phyloP scores from a whole-genome alignment of 345 rosid genomes.

The Crucihimalaya himalaica region DNA sequence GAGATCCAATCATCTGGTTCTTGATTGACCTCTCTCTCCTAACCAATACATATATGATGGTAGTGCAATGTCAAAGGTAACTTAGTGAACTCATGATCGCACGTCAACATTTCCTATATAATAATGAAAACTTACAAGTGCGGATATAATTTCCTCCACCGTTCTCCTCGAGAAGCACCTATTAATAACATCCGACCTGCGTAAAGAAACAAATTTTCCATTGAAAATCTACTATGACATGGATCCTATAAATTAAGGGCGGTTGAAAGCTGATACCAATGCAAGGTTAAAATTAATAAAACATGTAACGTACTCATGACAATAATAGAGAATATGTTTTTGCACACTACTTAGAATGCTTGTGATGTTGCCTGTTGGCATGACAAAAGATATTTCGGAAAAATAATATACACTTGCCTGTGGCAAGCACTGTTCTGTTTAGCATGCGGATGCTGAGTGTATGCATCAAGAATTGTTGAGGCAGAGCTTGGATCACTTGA shows the following conservation, averaged over 20 bases:
- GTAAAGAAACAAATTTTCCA: background rate
- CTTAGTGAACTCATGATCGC: background rate
- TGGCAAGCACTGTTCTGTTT: slow-evolving; percentile 58
- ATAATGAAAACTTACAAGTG: slow-evolving; percentile 60
- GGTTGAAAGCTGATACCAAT: slow-evolving; percentile 3
- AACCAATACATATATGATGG: background rate
- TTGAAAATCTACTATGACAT: background rate
- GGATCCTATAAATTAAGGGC: background rate
- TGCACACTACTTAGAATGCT: background rate
- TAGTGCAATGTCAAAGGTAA: background rate
- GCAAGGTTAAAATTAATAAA: background rate
- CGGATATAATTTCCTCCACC: slow-evolving; percentile 67
- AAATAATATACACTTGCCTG: slow-evolving; percentile 45
- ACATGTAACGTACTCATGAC: background rate
- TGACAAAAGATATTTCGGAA: background rate
- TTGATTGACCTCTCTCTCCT: slow-evolving; percentile 58
- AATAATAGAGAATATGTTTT: background rate
- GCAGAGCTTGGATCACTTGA: slow-evolving; percentile 50
- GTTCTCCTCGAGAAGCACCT: slow-evolving; percentile 73
- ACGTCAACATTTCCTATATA: background rate
- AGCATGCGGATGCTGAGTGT: slow-evolving; percentile 49
- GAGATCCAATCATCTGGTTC: slow-evolving; percentile 57
- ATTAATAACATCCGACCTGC: slow-evolving; percentile 56
- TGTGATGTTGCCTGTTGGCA: slow-evolving; percentile 16
- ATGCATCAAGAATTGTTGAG: slow-evolving; percentile 55